phyloP scores from a whole-genome alignment of 352 stramenopile genomes.

The Phytophthora hibernalis region DNA sequence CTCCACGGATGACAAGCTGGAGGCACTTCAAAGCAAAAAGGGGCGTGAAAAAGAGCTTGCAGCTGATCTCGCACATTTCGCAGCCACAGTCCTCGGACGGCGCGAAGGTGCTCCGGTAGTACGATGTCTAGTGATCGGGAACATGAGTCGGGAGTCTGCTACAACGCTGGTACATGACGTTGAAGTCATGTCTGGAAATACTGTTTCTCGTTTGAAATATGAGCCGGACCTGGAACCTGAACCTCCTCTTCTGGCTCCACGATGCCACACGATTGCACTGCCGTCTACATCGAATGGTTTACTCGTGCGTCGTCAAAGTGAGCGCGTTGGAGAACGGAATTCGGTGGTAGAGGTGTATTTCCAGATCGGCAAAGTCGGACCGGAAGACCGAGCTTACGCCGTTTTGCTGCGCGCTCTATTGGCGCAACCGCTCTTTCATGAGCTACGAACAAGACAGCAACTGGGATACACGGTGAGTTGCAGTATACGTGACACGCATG shows the following conservation, averaged over 20 bases:
- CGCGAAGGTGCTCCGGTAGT: slow-evolving; percentile 4
- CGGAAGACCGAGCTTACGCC: slow-evolving; percentile 62
- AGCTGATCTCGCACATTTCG: slow-evolving; percentile 44
- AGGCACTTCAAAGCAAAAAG: slow-evolving; percentile 38
- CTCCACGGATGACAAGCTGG: slow-evolving; percentile 64
- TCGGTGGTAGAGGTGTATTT: slow-evolving; percentile 87
- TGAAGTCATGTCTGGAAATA: slow-evolving; percentile 28
- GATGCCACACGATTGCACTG: slow-evolving; percentile 56
- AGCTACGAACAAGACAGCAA: slow-evolving; percentile 83
- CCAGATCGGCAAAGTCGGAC: slow-evolving; percentile 68
- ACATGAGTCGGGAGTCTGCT: slow-evolving; percentile 51
- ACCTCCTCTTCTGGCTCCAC: slow-evolving; percentile 32
- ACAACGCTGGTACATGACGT: slow-evolving; percentile 47
- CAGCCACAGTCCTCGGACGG: slow-evolving; percentile 28
- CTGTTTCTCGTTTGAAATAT: slow-evolving; percentile 5
- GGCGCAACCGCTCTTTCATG: slow-evolving; percentile 83
- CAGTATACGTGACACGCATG: slow-evolving; percentile 75
- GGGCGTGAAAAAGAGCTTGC: slow-evolving; percentile 24
- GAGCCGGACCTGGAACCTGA: slow-evolving; percentile 32
- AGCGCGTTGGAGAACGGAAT: slow-evolving; percentile 77
- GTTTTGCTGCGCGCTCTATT: slow-evolving; percentile 83
- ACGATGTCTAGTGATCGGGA: slow-evolving; percentile 67
- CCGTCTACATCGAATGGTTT: slow-evolving; percentile 64
- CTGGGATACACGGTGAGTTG: slow-evolving; percentile 87
- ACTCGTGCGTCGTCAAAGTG: slow-evolving; percentile 65